Evolutionary conservation across 2,329 filamentous ascomycete species (phyloP).

Genomic region (Elsinoe arachidis): DNA sequence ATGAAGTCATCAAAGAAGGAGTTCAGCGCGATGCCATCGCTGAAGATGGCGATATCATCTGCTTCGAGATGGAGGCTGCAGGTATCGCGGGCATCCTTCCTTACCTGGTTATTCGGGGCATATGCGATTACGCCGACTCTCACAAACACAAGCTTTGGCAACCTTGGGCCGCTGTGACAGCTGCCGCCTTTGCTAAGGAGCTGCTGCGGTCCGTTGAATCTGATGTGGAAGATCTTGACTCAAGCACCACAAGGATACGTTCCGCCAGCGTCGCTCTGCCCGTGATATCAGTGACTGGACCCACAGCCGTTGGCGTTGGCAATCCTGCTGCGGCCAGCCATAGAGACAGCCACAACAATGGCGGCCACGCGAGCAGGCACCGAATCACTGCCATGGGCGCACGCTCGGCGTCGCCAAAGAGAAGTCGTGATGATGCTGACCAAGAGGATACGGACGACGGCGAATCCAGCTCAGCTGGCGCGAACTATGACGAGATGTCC

Average conservation of each 20-base stretch:
- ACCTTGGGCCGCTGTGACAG: slow-evolving; percentile 8
- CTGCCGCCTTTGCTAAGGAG: slow-evolving; percentile 16
- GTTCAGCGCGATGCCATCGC: not conserved
- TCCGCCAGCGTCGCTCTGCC: not conserved
- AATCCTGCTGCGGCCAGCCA: not conserved
- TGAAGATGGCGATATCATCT: not conserved
- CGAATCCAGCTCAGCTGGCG: not conserved
- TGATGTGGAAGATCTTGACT: not conserved
- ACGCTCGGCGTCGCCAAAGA: not conserved
- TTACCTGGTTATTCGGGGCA: slow-evolving; percentile 13
- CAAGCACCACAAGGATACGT: not conserved
- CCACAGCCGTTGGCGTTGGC: not conserved
- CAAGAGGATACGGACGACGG: not conserved
- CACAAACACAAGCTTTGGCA: slow-evolving; percentile 14
- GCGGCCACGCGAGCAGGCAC: not conserved
- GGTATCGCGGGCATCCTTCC: not conserved
- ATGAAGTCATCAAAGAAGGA: slow-evolving; percentile 7
- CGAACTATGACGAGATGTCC: not conserved
- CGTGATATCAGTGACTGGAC: not conserved
- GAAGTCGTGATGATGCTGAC: not conserved
- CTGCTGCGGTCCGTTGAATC: not conserved
- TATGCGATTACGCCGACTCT: slow-evolving; percentile 15
- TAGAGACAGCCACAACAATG: not conserved
- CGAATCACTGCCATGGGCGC: not conserved
- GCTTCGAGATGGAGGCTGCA: slow-evolving; percentile 13